phyloP scores from a whole-genome alignment of 257 asterid genomes.

The Scutellaria barbata region DNA sequence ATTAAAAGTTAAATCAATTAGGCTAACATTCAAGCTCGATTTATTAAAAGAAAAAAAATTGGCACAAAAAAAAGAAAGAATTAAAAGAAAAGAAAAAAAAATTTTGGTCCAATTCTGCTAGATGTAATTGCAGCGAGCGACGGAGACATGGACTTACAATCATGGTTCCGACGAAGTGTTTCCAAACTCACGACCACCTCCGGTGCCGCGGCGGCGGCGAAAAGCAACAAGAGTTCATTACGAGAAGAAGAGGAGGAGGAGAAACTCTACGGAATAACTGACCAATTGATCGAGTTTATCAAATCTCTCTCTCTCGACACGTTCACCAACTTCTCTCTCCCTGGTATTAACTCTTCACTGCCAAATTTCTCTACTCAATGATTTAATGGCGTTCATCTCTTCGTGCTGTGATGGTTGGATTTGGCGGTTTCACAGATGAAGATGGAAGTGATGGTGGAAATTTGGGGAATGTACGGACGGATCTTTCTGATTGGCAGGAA shows the following conservation, averaged over 20 bases:
- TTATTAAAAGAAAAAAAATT: too few species aligned
- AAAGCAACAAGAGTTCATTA: slow-evolving; percentile 1
- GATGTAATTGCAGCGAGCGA: neutral
- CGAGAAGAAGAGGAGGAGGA: slow-evolving; percentile 44
- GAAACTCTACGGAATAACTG: slow-evolving; percentile 67
- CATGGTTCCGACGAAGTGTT: slow-evolving; percentile 75
- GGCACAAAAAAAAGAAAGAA: too few species aligned
- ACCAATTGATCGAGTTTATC: slow-evolving; percentile 61
- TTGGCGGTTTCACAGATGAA: slow-evolving; percentile 47
- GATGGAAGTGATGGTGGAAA: slow-evolving; percentile 51
- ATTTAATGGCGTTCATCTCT: neutral
- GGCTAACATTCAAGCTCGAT: neutral
- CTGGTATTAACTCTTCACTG: slow-evolving; percentile 44
- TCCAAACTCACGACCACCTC: slow-evolving; percentile 48
- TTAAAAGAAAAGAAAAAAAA: too few species aligned
- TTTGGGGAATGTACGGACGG: slow-evolving; percentile 52
- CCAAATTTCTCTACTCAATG: neutral
- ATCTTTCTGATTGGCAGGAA: slow-evolving; percentile 93
- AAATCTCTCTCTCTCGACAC: slow-evolving; percentile 75
- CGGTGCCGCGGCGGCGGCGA: slow-evolving; percentile 33
- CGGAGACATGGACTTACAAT: slow-evolving; percentile 61
- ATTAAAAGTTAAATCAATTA: too few species aligned
- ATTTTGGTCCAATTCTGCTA: slow-evolving; percentile 9
- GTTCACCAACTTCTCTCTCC: slow-evolving; percentile 63
- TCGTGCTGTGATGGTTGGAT: slow-evolving; percentile 13